Base-by-base conservation (phyloP, 108 stramenopile species). In the Fistulifera pelliculosa region DNA sequence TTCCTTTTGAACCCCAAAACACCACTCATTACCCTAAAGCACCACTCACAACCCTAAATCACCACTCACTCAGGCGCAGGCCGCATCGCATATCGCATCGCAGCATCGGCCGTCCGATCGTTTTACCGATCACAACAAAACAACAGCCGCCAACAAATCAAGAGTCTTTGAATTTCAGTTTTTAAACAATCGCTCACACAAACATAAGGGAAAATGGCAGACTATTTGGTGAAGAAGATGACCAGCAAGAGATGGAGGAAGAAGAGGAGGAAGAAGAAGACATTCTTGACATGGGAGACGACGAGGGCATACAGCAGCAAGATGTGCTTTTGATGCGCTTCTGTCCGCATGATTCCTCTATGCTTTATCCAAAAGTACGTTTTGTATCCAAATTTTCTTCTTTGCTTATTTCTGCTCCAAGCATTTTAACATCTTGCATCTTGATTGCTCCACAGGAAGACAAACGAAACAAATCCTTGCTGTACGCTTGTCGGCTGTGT, bases 341-440 rank as follows among this genome's bases (percentile, higher is more conserved):
- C 64, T 92, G 90, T 71, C 90, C 90, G 15, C 80, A 92, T 52
- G 90, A 92, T 70, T 92, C 90, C 0, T 84, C 84, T 40, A 92
- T 92, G 90, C 59, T 92, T 13, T 92, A 92, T 80, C 90, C 90
- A 28, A 81, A 90, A 69, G 85, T 86, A 66, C 56, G 83, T 59
- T 18, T 51, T 45, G 4, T 45, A 41, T 13, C 14, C 12, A 14
- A 41, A 41, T 11, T 41, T 11, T 13, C 14, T 41, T 11, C 40
- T 41, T 41, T 41, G 40, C 11, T 41, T 11, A 41, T 41, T 41
- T 14, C 12, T 14, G 40, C 14, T 11, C 11, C 40, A 14, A 14
- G 44, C 11, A 19, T 45, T 45, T 6, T 35, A 35, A 35, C 8
- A 6, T 3, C 31, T 35, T 6, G 8, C 31, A 35, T 6, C 31